phyloP scores from a whole-genome alignment of 2,329 filamentous ascomycete species.

The Alternaria gansuensis region DNA sequence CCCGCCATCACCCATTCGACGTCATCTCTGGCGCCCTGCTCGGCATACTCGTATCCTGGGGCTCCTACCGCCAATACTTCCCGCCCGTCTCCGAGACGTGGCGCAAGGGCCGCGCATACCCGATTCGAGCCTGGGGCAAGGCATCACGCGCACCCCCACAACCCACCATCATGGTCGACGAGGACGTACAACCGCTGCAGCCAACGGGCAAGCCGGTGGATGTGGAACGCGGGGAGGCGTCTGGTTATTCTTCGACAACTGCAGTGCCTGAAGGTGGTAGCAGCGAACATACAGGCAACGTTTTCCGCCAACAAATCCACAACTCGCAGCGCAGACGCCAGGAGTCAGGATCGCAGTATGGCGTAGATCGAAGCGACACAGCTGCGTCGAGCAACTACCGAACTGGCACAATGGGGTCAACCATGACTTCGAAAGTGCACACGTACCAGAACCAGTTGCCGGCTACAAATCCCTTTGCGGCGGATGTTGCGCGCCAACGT shows the following conservation, averaged over 20 bases:
- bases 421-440: slow-evolving; percentile 43
- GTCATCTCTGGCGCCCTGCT: slow-evolving; percentile 65
- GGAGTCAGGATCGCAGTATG: slow-evolving; percentile 34
- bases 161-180: slow-evolving; percentile 38
- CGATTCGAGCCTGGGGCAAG: slow-evolving; percentile 65
- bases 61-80: slow-evolving; percentile 68
- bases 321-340: slow-evolving; percentile 50
- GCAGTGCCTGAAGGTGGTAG: slow-evolving; percentile 26
- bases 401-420: slow-evolving; percentile 36
- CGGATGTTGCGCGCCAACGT: slow-evolving; percentile 34
- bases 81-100: slow-evolving; percentile 64
- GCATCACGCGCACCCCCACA: slow-evolving; percentile 49
- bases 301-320: slow-evolving; percentile 53
- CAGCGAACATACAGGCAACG: slow-evolving; percentile 41
- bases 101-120: slow-evolving; percentile 67
- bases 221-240: slow-evolving; percentile 46
- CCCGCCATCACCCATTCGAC: slow-evolving; percentile 68
- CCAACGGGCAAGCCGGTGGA: slow-evolving; percentile 40
- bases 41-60: slow-evolving; percentile 62
- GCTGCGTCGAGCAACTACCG: slow-evolving; percentile 41
- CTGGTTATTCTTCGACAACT: slow-evolving; percentile 41
- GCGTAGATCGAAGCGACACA: slow-evolving; percentile 46
- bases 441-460: slow-evolving; percentile 49
- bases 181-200: slow-evolving; percentile 46
- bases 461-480: slow-evolving; percentile 45